These are phyloP conservation scores for Phytophthora pseudosyringae DNA, from an alignment of 352 stramenopile species.

Conservation along the genomic window DNA sequence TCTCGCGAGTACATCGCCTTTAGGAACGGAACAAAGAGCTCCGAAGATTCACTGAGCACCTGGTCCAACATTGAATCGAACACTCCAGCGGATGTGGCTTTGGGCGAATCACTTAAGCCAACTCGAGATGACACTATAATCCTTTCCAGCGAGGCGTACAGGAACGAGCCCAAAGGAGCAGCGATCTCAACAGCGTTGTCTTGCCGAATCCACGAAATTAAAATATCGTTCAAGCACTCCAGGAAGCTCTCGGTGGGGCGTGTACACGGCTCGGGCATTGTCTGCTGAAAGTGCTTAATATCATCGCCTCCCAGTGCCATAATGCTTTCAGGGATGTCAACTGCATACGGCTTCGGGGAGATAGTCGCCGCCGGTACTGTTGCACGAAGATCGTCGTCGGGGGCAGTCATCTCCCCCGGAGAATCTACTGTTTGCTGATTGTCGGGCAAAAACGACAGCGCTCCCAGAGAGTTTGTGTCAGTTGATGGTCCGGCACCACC, in stretches of 20 bases:
- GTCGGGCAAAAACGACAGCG: slow-evolving; percentile 79
- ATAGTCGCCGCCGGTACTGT: slow-evolving; percentile 17
- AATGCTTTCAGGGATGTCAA: slow-evolving; percentile 61
- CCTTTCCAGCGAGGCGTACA: slow-evolving; percentile 68
- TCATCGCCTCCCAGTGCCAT: slow-evolving; percentile 69
- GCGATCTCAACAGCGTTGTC: slow-evolving; percentile 76
- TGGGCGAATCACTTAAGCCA: slow-evolving; percentile 63
- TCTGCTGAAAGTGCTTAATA: slow-evolving; percentile 81
- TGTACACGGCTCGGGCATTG: slow-evolving; percentile 67
- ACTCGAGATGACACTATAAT: slow-evolving; percentile 85
- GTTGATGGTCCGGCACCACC: slow-evolving; percentile 56
- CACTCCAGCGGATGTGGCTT: slow-evolving; percentile 65
- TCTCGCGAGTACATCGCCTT: slow-evolving; percentile 80
- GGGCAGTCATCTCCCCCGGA: slow-evolving; percentile 36
- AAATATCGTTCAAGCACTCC: slow-evolving; percentile 83
- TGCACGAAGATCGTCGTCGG: slow-evolving; percentile 15
- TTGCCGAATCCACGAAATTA: slow-evolving; percentile 85
- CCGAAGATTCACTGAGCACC: slow-evolving; percentile 68
- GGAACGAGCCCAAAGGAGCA: slow-evolving; percentile 60
- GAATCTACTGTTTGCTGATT: slow-evolving; percentile 57
- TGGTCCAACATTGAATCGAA: slow-evolving; percentile 87
- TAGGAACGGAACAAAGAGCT: slow-evolving; percentile 82
- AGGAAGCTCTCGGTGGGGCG: slow-evolving; percentile 75
- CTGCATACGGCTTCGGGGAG: slow-evolving; percentile 30
- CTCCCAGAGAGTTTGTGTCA: slow-evolving; percentile 68